Evolutionary conservation across 2,329 filamentous ascomycete species (phyloP).

Genomic region (Fusarium beomiforme): DNA sequence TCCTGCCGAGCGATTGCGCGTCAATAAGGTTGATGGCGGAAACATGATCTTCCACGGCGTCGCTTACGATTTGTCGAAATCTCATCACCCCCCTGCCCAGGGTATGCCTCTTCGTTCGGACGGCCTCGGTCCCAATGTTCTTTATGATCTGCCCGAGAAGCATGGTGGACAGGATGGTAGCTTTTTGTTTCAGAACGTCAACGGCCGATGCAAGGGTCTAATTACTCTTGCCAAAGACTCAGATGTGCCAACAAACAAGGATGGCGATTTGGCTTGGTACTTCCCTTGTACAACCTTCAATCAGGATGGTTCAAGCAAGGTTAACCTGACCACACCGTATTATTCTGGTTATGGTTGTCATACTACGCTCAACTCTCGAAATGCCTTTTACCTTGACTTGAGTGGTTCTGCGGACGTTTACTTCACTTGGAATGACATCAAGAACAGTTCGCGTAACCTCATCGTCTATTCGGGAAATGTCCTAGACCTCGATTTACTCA

Average conservation of each 20-base stretch:
- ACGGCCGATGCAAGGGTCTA: conserved; percentile 92
- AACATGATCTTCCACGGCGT: conserved; percentile 98
- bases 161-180: conserved; percentile 92
- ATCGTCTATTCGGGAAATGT: conserved; percentile 96
- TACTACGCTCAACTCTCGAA: conserved; percentile 74
- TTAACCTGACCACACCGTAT: conserved; percentile 77
- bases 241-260: conserved; percentile 79
- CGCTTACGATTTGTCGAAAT: conserved; percentile 84
- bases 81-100: conserved; percentile 80
- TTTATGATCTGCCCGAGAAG: conserved; percentile 85
- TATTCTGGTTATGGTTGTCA: conserved; percentile 92
- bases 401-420: conserved; percentile 84
- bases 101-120: conserved; percentile 72
- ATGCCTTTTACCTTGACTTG: conserved; percentile 78
- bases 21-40: conserved; percentile 82
- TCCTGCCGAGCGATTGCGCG: conserved; percentile 76
- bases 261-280: conserved; percentile 89
- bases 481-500: conserved; percentile 85
- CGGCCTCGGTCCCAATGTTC: conserved; percentile 74
- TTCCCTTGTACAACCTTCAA: conserved; percentile 94
- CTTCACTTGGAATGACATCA: conserved; percentile 94
- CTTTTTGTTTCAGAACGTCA: conserved; percentile 98
- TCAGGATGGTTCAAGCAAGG: conserved; percentile 85
- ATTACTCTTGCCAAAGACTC: conserved; percentile 78
- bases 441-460: conserved; percentile 87